Base-by-base conservation (phyloP, 2,329 filamentous ascomycete genomes). In the Aureobasidium namibiae region DNA sequence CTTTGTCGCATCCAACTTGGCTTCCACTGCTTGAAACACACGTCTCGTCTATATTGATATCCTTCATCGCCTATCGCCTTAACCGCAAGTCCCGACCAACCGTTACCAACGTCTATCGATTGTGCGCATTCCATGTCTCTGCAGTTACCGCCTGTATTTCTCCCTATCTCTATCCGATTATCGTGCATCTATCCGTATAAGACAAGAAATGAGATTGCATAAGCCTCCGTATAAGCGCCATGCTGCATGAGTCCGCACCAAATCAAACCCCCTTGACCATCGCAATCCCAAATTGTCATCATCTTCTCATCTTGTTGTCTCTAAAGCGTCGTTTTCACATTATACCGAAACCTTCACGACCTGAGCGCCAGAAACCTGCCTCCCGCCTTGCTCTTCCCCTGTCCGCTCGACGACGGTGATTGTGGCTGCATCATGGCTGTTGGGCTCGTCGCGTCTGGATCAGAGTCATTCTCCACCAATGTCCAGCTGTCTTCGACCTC, bases 381-480 rank as follows among this genome's bases (percentile, higher is more conserved):
- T 10, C 54, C 54, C 48, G 39, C n/a, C 34, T 39, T 57, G 11
- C 42, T 23, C 41, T 56, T 56, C 23, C 53, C 53, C 33, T 48
- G 39, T 11, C 42, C 7, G 14, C 18, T 14, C 23, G n/a, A 29
- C n/a, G 53, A 56, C 26, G 54, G 41, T 23, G 54, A 48, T 57
- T 57, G 54, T 39, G 57, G 57, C 39, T 59, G 57, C 57, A 59
- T 59, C 57, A 59, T 59, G 23, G 57, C 57, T 29, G 44, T 61
- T n/a, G 59, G 59, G 23, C 59, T 61, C 13, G 53, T 49, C 26
- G 52, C 52, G 14, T 61, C 59, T 9, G 59, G 50, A n/a, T 82
- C 81, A 23, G 73, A 75, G 41, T 82, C 80, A 33, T 82, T 80
- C 31, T 89, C 90, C 21, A 96, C 82, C 73, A 96, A 90, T 0